These are phyloP conservation scores for Pancytospora philotis DNA, from an alignment of 371 early-diverging fungal species.

Conservation along the genomic window DNA sequence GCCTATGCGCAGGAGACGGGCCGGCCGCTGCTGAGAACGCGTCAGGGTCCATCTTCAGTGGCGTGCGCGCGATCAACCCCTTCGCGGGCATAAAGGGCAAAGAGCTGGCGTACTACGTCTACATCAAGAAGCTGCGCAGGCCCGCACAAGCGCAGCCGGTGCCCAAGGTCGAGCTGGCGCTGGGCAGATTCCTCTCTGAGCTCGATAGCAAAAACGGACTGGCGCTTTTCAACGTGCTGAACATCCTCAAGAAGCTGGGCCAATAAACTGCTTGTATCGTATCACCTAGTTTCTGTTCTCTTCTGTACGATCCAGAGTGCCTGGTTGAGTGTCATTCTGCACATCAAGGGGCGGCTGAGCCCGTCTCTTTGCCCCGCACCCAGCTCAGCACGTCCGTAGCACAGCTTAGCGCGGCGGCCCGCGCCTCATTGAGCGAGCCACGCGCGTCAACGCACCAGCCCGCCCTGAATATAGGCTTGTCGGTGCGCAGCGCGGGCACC, in stretches of 20 bases:
- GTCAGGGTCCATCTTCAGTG: neutral
- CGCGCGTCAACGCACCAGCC: conserved; percentile 40
- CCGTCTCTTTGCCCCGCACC: too few species aligned
- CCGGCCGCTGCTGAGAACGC: neutral
- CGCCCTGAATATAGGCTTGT: conserved; percentile 24
- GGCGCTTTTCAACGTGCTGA: conserved; percentile 31
- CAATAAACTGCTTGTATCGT: too few species aligned
- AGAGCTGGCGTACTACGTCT: conserved; percentile 23
- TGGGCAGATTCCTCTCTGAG: conserved; percentile 21
- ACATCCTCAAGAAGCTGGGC: conserved; percentile 36
- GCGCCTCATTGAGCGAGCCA: too few species aligned
- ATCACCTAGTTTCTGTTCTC: too few species aligned
- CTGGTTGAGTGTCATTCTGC: too few species aligned
- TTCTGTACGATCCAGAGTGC: too few species aligned
- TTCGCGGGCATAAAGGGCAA: conserved; percentile 12
- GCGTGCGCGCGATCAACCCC: neutral
- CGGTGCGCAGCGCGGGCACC: neutral
- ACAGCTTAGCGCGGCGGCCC: too few species aligned
- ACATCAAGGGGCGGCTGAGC: too few species aligned
- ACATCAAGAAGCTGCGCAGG: conserved; percentile 9
- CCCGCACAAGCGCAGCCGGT: neutral
- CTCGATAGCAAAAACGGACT: conserved; percentile 30
- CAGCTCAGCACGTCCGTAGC: too few species aligned
- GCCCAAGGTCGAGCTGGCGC: neutral
- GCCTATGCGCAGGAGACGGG: conserved; percentile 17